Evolutionary conservation across 805 yeast genomes (phyloP).

Genomic region (Henningerozyma blattae): DNA sequence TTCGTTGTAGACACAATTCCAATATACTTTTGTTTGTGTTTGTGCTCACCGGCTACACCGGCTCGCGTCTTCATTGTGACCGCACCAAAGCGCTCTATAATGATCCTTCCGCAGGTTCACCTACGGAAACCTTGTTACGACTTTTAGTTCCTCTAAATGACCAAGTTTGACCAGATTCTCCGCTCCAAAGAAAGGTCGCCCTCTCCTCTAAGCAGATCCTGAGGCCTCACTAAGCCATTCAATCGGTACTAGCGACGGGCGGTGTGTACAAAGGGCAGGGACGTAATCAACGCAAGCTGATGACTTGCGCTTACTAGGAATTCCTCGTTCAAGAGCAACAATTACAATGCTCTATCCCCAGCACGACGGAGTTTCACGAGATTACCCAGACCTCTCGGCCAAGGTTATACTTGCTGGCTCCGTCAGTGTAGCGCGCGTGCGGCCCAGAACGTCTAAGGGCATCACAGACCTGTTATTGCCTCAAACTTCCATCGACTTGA

Average conservation of each 20-base stretch:
- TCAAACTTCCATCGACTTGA: conserved; percentile 34
- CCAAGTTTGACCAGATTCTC: conserved; percentile 32
- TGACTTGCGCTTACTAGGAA: conserved; percentile 36
- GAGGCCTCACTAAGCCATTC: conserved; percentile 33
- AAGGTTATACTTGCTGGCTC: conserved; percentile 32
- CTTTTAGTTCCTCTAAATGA: conserved; percentile 35
- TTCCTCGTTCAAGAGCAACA: conserved; percentile 36
- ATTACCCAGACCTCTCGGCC: conserved; percentile 32
- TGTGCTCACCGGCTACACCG: conserved; percentile 10
- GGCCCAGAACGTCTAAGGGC: conserved; percentile 38
- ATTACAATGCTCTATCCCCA: conserved; percentile 31
- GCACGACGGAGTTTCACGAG: conserved; percentile 31
- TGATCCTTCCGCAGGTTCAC: conserved; percentile 31
- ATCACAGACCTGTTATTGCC: conserved; percentile 36
- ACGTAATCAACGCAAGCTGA: conserved; percentile 35
- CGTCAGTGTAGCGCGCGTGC: conserved; percentile 38
- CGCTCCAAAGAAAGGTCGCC: conserved; percentile 28
- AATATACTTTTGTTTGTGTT: conserved; percentile 13
- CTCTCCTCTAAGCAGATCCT: conserved; percentile 27
- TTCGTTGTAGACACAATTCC: conserved; percentile 3
- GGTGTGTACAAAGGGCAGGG: conserved; percentile 35
- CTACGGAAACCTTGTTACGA: conserved; percentile 35
- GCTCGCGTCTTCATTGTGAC: too few relatives aligned
- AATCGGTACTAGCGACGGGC: conserved; percentile 37
- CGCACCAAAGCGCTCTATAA: too few relatives aligned